phyloP scores from a whole-genome alignment of 2,329 filamentous ascomycete genomes.

The Pseudodiploospora longispora region DNA sequence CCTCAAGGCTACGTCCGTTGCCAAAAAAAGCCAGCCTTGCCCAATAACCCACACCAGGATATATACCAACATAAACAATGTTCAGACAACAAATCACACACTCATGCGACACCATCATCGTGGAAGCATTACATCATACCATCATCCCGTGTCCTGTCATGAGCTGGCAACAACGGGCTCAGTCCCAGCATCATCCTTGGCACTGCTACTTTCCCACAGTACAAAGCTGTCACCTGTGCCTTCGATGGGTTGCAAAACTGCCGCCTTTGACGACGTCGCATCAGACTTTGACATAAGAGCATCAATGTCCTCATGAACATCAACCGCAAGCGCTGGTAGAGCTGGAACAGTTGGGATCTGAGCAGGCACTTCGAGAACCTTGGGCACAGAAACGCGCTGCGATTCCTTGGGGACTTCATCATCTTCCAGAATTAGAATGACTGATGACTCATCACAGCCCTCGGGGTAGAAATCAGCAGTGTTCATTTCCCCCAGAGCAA shows the following conservation, averaged over 20 bases:
- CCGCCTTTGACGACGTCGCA: conserved; percentile 33
- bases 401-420: conserved; percentile 33
- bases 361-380: too few species aligned
- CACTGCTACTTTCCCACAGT: conserved; percentile 63
- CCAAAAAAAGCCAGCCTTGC: not conserved
- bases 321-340: conserved; percentile 10
- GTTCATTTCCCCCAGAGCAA: conserved; percentile 59
- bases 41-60: not conserved
- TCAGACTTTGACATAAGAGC: conserved; percentile 28
- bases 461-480: conserved; percentile 59
- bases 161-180: conserved; percentile 20
- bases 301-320: conserved; percentile 23
- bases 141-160: conserved; percentile 16
- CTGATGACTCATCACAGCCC: conserved; percentile 54
- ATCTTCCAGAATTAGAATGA: conserved; percentile 55
- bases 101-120: conserved; percentile 2
- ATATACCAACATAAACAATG: conserved; percentile 3
- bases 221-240: conserved; percentile 55
- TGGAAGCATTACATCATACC: conserved; percentile 5
- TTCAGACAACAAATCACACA: not conserved
- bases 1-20: not conserved
- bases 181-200: conserved; percentile 46
- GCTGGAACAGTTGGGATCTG: too few species aligned
- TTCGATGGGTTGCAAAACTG: conserved; percentile 46
- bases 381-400: too few species aligned